Conservation (phyloP, 1,284 basidiomycete genomes). For the Microstroma glucosiphilum region DNA sequence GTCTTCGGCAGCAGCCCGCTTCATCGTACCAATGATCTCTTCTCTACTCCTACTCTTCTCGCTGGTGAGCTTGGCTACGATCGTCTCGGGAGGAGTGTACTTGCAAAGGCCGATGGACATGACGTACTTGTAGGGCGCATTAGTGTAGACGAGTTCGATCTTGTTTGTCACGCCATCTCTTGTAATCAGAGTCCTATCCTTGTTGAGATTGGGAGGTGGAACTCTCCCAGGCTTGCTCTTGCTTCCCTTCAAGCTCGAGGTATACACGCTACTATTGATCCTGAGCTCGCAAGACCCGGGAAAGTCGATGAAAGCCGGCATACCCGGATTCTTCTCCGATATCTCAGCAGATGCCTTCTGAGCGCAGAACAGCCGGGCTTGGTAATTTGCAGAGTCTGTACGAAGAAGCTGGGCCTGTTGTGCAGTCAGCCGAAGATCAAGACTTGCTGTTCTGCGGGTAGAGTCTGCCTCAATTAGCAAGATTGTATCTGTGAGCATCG, state of each 20-base stretch:
- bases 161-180: conserved; percentile 25
- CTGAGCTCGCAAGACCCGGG: conserved; percentile 39
- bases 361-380: conserved; percentile 39
- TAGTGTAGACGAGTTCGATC: conserved; percentile 39
- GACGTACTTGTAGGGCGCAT: conserved; percentile 22
- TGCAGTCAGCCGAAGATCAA: conserved; percentile 19
- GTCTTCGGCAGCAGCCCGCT: conserved; percentile 36
- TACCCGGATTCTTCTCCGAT: conserved; percentile 14
- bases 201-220: conserved; percentile 45
- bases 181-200: conserved; percentile 24
- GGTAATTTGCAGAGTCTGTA: conserved; percentile 13
- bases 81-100: conserved; percentile 25
- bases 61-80: conserved; percentile 29
- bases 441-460: conserved; percentile 21
- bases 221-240: conserved; percentile 42
- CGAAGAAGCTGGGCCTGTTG: background rate
- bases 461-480: conserved; percentile 32
- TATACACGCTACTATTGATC: conserved; percentile 31
- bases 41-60: conserved; percentile 29
- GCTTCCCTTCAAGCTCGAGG: conserved; percentile 37
- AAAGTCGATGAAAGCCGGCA: conserved; percentile 35
- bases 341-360: conserved; percentile 33
- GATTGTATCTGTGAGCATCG: conserved; percentile 29
- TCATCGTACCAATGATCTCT: conserved; percentile 33
- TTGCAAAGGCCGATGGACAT: conserved; percentile 35